Conservation (phyloP, 768 basidiomycete species). For the Tulasnella sp. region DNA sequence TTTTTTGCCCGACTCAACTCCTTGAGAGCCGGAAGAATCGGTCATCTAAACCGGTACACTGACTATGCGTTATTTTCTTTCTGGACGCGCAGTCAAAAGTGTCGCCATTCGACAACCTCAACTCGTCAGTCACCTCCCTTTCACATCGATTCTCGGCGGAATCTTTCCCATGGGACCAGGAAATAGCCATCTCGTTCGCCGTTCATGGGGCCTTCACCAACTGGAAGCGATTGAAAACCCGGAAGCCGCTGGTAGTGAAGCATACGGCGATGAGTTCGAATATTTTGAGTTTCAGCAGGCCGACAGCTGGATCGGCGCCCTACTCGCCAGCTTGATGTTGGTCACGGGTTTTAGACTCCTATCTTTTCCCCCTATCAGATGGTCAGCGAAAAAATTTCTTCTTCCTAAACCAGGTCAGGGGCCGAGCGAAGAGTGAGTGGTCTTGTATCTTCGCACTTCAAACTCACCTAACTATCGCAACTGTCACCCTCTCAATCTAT, state of each 20-base stretch:
- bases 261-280: conserved; percentile 60
- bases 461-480: too few species aligned
- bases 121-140: conserved; percentile 32
- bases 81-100: conserved; percentile 23
- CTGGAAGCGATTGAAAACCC: conserved; percentile 11
- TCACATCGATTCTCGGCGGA: conserved; percentile 29
- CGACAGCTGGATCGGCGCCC: conserved; percentile 14
- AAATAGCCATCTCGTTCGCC: conserved; percentile 44
- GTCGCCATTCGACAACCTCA: conserved; percentile 23
- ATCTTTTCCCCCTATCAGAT: conserved; percentile 38
- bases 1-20: too few species aligned
- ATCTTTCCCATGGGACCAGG: conserved; percentile 35
- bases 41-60: too few species aligned
- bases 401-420: conserved; percentile 48
- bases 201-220: conserved; percentile 36
- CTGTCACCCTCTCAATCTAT: too few species aligned
- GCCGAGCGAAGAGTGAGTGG: conserved; percentile 52
- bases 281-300: conserved; percentile 57
- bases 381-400: conserved; percentile 38
- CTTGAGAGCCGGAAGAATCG: too few species aligned
- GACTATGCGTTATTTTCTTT: too few species aligned
- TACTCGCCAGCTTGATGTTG: conserved; percentile 15
- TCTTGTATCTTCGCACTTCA: too few species aligned
- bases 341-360: conserved; percentile 10
- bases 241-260: conserved; percentile 19